Percentiles rank a stretch among this genome's conserved stretches.
Conservation (phyloP, 768 basidiomycete genomes). For the Kwoniella sp. region DNA sequence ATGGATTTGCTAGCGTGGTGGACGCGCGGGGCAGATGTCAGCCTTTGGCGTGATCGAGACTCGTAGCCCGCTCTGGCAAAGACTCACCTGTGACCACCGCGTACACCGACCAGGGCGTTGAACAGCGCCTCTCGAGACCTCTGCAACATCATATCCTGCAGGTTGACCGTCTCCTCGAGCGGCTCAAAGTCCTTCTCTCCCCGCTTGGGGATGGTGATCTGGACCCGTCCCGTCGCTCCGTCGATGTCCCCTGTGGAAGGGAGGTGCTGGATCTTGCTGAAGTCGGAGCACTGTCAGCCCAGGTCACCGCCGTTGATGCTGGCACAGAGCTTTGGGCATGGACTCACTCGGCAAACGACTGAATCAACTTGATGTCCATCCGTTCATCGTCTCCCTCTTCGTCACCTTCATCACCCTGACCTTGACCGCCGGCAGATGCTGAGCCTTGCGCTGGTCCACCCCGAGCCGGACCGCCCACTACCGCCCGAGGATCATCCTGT, state of each 20-base stretch:
- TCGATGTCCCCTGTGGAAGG: conserved; percentile 10
- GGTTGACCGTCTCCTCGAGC: conserved; percentile 52
- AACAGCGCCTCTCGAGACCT: conserved; percentile 81
- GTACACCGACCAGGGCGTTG: conserved; percentile 65
- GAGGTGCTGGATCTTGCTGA: conserved; percentile 40
- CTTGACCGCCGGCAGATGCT: background rate
- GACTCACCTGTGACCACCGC: conserved; percentile 70
- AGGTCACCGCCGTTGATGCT: background rate
- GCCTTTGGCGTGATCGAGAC: background rate
- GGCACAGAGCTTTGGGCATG: background rate
- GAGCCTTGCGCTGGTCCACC: too few relatives aligned
- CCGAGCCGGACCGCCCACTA: background rate
- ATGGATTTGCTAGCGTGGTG: conserved; percentile 45
- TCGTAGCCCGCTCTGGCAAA: conserved; percentile 53
- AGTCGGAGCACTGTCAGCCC: background rate
- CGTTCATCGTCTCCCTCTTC: conserved; percentile 43
- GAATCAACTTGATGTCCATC: conserved; percentile 38
- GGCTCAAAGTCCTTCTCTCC: conserved; percentile 99
- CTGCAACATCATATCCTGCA: conserved; percentile 74
- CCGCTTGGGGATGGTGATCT: conserved; percentile 75
- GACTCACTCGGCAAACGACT: conserved; percentile 41
- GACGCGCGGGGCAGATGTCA: background rate
- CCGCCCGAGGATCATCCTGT: conserved; percentile 7
- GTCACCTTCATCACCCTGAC: conserved; percentile 30
- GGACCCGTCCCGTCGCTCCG: conserved; percentile 12